Conservation (phyloP, 768 basidiomycete genomes). For the Rhodotorula kratochvilovae region DNA sequence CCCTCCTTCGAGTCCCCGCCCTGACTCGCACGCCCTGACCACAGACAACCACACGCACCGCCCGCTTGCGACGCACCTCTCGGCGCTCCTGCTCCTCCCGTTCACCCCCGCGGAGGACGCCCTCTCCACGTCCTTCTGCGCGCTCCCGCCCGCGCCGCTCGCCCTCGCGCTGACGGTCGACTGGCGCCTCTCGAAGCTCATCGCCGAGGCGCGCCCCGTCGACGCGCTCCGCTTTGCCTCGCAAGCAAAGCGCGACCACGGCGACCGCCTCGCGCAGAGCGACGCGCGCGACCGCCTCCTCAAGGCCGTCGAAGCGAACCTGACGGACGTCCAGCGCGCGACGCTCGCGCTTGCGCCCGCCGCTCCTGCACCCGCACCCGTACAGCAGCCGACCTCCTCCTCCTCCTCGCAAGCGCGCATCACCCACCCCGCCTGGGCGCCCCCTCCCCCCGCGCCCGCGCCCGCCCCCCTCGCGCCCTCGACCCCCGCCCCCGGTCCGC, state of each 20-base stretch:
- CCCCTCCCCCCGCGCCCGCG: background rate
- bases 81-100: constrained; percentile 21
- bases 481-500: background rate
- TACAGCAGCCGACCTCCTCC: background rate
- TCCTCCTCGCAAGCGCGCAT: background rate
- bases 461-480: background rate
- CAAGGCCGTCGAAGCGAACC: constrained; percentile 23
- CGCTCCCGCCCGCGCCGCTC: background rate
- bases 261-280: background rate
- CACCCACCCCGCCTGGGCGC: constrained; percentile 37
- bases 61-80: constrained; percentile 19
- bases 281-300: constrained; percentile 29
- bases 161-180: constrained; percentile 16
- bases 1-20: background rate
- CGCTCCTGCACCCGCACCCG: background rate
- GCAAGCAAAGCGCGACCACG: background rate
- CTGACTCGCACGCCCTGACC: background rate
- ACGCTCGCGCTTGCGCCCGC: constrained; percentile 16
- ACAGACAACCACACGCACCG: constrained; percentile 25
- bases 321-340: constrained; percentile 19
- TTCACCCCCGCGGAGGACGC: constrained; percentile 23
- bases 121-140: constrained; percentile 23
- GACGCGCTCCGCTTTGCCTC: constrained; percentile 30
- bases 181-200: constrained; percentile 35
- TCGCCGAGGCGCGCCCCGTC: constrained; percentile 28